Base-by-base conservation (phyloP, 192 early-diverging fungal genomes). In the Chytriomyces confervae region DNA sequence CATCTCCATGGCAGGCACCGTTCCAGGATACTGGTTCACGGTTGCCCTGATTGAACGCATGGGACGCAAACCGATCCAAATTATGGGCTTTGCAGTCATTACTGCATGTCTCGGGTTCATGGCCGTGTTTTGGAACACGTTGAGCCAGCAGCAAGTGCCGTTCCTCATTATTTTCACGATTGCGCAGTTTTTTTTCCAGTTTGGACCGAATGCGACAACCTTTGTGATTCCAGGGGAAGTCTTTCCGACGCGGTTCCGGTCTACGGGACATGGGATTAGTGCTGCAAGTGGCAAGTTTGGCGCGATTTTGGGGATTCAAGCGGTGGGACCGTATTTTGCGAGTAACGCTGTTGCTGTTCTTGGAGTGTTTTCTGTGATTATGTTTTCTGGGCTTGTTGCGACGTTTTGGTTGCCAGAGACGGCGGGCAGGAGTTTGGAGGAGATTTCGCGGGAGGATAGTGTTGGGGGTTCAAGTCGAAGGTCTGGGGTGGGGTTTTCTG, bases 1-100 rank as follows among this genome's bases (percentile, higher is more conserved):
- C 79, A 90, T 97, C 82, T 90, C 91, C 60, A 95, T 62, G 81
- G 79, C 69, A 76, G 80, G 80, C 46, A 72, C 69, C 13, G 29
- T 97, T 8, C 96, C 96, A 27, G 96, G 96, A 51, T 97, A 97
- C 90, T 96, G 93, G 93, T 86, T 97, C 79, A 84, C 95, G 2
- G 94, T 96, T 69, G 93, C 94, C 71, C 84, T 90, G 10, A 92
- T 96, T 44, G 96, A 97, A 62, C 79, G 81, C 65, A 77, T 93
- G 66, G 96, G 96, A 74, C 93, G 96, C 77, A 94, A 92, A 78
- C 72, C 71, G 6, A 96, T 97, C 61, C 95, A 96, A 80, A 88
- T 94, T 73, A 89, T 92, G 83, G 95, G 95, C 76, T 97, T 97
- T 80, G 83, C 64, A 7, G 81, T 91, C 70, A 82, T 92, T 50